A percentile compares a stretch with the other conserved stretches of the same genome.
Conservation (phyloP, 257 asterid species). For the Solanum sitiens region DNA sequence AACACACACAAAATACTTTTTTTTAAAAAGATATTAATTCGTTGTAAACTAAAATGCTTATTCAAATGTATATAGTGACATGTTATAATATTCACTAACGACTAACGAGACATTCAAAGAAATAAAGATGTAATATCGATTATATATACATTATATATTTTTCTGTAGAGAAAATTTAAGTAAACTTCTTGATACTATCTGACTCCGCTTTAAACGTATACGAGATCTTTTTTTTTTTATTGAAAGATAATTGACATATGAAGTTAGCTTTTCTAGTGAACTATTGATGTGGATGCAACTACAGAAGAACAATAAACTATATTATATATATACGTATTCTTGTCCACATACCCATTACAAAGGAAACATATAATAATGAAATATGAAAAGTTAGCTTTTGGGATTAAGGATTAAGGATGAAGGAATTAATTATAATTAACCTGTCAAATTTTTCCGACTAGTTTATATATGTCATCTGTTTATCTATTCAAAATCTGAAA, state of each 20-base stretch:
- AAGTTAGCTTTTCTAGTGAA: neutral
- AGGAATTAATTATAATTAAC: neutral
- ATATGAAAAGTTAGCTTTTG: neutral
- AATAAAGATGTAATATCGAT: neutral
- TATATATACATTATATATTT: neutral
- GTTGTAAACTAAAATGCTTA: neutral
- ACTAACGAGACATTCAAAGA: neutral
- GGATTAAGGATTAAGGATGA: neutral
- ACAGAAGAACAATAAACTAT: neutral
- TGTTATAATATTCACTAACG: neutral
- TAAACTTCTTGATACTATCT: fast-evolving
- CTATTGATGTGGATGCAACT: neutral
- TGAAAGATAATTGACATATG: neutral
- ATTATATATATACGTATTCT: too few relatives aligned
- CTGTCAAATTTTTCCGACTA: neutral
- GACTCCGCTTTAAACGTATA: neutral
- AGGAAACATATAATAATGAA: neutral
- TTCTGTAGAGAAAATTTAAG: fast-evolving
- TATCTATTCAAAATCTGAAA: neutral
- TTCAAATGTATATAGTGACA: neutral
- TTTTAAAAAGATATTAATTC: neutral
- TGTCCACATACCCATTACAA: neutral
- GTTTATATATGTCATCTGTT: neutral
- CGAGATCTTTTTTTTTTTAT: neutral
- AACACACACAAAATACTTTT: neutral